Conservation (phyloP, 2,329 filamentous ascomycete genomes). For the Teratosphaeria epicoccoides region DNA sequence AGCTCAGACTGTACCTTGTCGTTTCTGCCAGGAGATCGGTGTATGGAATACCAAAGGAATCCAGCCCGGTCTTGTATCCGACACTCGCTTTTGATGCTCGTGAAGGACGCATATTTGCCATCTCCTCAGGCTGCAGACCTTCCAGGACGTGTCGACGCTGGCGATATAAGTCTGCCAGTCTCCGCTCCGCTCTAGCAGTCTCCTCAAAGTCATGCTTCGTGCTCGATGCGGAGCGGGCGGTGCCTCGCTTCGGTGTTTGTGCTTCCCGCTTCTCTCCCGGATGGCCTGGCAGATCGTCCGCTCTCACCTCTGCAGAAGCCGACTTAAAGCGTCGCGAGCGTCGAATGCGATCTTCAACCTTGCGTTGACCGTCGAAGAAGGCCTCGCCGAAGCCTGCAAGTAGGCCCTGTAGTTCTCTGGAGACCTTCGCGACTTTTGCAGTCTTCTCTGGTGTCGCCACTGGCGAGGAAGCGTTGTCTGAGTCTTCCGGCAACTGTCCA, state of each 20-base stretch:
- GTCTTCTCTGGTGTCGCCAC: background rate
- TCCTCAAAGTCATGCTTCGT: background rate
- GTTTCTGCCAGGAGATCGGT: constrained; percentile 2
- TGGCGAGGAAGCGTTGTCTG: background rate
- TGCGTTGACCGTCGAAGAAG: constrained; percentile 3
- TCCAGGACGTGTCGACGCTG: background rate
- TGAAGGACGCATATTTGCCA: background rate
- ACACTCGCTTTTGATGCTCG: background rate
- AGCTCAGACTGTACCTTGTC: constrained; percentile 1
- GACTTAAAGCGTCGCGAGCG: background rate
- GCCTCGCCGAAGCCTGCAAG: constrained; percentile 4
- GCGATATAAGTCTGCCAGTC: constrained; percentile 1
- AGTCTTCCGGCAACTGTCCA: background rate
- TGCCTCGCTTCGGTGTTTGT: background rate
- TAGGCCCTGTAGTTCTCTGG: constrained; percentile 1
- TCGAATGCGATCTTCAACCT: background rate
- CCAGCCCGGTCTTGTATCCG: background rate
- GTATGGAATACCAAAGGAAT: constrained; percentile 3
- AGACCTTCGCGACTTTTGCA: background rate
- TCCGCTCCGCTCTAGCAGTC: constrained; percentile 1
- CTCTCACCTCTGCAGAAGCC: background rate
- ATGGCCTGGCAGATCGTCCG: background rate
- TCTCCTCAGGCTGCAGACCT: constrained; percentile 1
- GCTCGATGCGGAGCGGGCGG: background rate
- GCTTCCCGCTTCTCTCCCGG: background rate